phyloP scores from a whole-genome alignment of 768 basidiomycete species.

The Crassisporium funariophilum region DNA sequence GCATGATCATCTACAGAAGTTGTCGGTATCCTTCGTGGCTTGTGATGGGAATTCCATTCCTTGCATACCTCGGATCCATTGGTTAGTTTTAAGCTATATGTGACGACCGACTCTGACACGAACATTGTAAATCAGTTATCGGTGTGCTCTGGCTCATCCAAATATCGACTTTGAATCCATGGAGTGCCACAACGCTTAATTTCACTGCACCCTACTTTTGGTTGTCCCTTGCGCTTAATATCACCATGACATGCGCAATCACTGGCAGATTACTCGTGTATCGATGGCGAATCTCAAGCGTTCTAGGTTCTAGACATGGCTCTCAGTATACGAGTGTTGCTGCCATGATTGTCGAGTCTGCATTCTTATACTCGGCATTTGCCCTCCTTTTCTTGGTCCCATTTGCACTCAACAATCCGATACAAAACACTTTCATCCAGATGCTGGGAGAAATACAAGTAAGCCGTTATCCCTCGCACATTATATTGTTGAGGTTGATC shows the following conservation, averaged over 20 bases:
- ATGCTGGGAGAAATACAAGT: slow-evolving; percentile 7
- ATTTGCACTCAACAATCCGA: slow-evolving; percentile 38
- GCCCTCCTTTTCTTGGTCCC: slow-evolving; percentile 39
- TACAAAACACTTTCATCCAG: slow-evolving; percentile 8
- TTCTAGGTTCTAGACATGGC: slow-evolving; percentile 34
- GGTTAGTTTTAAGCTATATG: not conserved
- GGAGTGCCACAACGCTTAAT: slow-evolving; percentile 29
- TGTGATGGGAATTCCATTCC: slow-evolving; percentile 4
- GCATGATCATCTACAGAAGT: slow-evolving; percentile 7
- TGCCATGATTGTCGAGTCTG: slow-evolving; percentile 42
- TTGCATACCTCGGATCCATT: slow-evolving; percentile 8
- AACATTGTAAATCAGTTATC: not conserved
- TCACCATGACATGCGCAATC: slow-evolving; percentile 39
- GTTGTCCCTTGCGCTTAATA: slow-evolving; percentile 39
- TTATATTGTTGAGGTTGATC: not conserved
- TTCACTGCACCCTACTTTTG: slow-evolving; percentile 38
- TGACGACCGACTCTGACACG: not conserved
- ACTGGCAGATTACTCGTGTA: slow-evolving; percentile 32
- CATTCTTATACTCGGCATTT: slow-evolving; percentile 41
- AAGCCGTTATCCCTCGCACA: not conserved
- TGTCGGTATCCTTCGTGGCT: not conserved
- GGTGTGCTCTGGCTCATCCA: slow-evolving; percentile 9
- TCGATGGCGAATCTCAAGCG: slow-evolving; percentile 27
- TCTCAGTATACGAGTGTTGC: slow-evolving; percentile 35
- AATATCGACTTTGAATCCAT: slow-evolving; percentile 15